These are phyloP conservation scores for Yamadazyma philogaea DNA, from an alignment of 805 yeast species.

Conservation along the genomic window DNA sequence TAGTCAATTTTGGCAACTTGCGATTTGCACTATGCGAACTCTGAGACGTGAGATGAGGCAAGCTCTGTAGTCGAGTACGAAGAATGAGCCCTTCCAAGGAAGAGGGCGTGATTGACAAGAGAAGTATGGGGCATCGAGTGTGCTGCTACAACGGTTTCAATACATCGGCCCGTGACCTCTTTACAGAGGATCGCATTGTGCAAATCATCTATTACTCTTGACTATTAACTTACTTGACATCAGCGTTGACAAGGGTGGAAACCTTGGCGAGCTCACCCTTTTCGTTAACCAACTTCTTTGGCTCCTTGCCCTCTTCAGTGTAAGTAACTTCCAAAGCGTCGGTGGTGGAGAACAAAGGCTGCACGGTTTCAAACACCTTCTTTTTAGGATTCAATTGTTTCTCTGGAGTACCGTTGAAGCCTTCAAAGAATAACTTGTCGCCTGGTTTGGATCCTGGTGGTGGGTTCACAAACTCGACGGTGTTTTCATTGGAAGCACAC, in stretches of 20 bases:
- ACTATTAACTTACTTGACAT: constrained; percentile 40
- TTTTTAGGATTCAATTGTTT: constrained; percentile 94
- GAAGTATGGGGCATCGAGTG: too few species aligned
- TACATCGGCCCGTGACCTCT: too few species aligned
- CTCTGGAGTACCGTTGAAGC: constrained; percentile 84
- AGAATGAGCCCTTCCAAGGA: too few species aligned
- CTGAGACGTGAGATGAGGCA: background rate
- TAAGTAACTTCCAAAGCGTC: constrained; percentile 74
- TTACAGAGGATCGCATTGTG: too few species aligned
- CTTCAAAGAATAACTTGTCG: constrained; percentile 94
- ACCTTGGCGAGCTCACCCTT: constrained; percentile 77
- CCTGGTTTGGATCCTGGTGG: constrained; percentile 93
- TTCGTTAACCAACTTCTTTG: constrained; percentile 69
- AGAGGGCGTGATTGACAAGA: too few species aligned
- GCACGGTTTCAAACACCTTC: constrained; percentile 94
- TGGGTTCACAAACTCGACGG: constrained; percentile 91
- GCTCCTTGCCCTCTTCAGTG: constrained; percentile 75
- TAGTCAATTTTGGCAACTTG: background rate
- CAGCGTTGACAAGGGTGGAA: constrained; percentile 67
- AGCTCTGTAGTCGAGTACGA: too few species aligned
- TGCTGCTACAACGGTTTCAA: too few species aligned
- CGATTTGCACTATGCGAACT: background rate
- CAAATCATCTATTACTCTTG: too few species aligned
- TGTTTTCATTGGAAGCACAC: constrained; percentile 75
- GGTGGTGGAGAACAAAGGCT: constrained; percentile 84